Conservation (phyloP, 495 filamentous ascomycete genomes). For the Coniosporium apollinis region DNA sequence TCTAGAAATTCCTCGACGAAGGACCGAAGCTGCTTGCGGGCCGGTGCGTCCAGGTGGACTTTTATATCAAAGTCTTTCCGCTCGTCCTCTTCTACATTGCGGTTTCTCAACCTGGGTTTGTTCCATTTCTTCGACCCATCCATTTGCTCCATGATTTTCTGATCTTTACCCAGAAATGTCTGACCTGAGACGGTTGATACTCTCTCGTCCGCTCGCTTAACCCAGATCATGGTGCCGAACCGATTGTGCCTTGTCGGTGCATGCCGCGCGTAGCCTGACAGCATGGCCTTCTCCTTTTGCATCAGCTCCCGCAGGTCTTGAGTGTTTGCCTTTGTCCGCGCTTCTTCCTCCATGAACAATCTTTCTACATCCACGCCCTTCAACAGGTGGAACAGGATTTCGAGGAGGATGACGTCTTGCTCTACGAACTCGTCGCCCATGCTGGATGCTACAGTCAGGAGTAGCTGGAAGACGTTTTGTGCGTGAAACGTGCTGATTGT, state of each 20-base stretch:
- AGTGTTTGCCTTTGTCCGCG: constrained; percentile 44
- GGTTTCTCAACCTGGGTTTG: constrained; percentile 51
- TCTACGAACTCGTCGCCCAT: constrained; percentile 83
- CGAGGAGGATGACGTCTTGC: constrained; percentile 73
- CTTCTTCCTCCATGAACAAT: constrained; percentile 66
- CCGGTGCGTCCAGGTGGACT: constrained; percentile 45
- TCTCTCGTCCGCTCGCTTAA: constrained; percentile 64
- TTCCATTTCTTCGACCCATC: constrained; percentile 84
- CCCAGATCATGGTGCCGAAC: constrained; percentile 96
- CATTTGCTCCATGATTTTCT: constrained; percentile 66
- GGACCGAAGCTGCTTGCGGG: constrained; percentile 50
- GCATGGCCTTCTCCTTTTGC: constrained; percentile 63
- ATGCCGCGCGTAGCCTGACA: constrained; percentile 56
- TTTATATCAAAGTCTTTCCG: constrained; percentile 61
- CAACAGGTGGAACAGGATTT: constrained; percentile 78
- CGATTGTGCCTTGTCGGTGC: constrained; percentile 81
- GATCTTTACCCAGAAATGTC: constrained; percentile 56
- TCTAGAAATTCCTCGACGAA: constrained; percentile 95
- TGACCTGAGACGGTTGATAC: constrained; percentile 80
- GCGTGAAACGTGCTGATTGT: constrained; percentile 74
- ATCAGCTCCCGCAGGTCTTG: constrained; percentile 61
- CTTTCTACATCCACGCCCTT: constrained; percentile 78
- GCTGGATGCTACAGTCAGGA: constrained; percentile 75
- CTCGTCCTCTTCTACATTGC: constrained; percentile 45
- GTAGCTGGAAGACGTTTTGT: constrained; percentile 74